phyloP scores from a whole-genome alignment of 352 stramenopile species.

The Blastocystis sp. region DNA sequence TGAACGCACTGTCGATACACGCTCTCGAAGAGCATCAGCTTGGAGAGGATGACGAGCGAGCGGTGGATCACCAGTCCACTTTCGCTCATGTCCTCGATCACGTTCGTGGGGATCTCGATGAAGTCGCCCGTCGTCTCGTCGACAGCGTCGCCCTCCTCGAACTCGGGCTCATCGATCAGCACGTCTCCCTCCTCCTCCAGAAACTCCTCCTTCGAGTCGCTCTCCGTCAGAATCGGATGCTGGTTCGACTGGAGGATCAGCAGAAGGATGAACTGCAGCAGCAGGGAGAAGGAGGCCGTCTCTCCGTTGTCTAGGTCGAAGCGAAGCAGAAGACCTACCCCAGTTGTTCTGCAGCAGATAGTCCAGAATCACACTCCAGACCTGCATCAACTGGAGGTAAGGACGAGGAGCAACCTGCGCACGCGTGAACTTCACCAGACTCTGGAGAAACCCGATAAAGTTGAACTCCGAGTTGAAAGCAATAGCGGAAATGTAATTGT shows the following conservation, averaged over 20 bases:
- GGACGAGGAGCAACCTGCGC: background rate
- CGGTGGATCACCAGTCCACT: background rate
- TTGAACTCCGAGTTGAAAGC: background rate
- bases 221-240: background rate
- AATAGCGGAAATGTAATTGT: conserved; percentile 23
- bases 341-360: background rate
- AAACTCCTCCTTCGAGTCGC: background rate
- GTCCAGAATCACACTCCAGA: conserved; percentile 10
- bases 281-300: background rate
- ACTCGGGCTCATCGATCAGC: background rate
- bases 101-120: background rate
- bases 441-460: background rate
- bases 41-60: background rate
- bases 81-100: background rate
- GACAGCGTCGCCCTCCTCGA: background rate
- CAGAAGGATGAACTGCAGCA: background rate
- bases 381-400: background rate
- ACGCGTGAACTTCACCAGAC: conserved; percentile 5
- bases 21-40: background rate
- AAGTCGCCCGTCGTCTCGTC: conserved; percentile 32
- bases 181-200: background rate
- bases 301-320: background rate
- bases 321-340: background rate
- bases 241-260: background rate
- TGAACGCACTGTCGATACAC: background rate